Evolutionary conservation across 176 grass and related monocot genomes (phyloP).

Genomic region (Triticum monococcum): DNA sequence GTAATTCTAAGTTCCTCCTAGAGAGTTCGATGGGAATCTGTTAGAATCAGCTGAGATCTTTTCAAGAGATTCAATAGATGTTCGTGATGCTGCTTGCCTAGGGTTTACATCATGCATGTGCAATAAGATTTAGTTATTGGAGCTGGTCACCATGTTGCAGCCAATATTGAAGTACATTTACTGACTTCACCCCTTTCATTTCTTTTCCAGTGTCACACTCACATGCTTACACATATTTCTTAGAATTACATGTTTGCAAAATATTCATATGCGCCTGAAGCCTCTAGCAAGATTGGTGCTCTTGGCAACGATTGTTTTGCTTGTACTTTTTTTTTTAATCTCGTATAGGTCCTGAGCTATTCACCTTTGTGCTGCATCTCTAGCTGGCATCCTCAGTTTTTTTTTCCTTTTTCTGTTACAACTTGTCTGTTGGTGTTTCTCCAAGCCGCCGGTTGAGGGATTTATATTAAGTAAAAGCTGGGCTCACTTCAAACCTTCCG

Average conservation of each 20-base stretch:
- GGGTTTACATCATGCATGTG: background rate
- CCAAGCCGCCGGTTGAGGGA: too few species aligned
- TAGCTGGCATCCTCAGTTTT: too few species aligned
- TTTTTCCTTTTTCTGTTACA: too few species aligned
- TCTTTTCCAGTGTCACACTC: background rate
- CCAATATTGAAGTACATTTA: background rate
- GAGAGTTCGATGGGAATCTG: background rate
- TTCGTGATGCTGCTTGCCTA: background rate
- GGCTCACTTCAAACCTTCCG: too few species aligned
- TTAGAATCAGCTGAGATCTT: background rate
- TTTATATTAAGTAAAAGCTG: too few species aligned
- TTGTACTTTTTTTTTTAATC: too few species aligned
- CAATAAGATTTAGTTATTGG: background rate
- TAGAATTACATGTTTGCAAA: background rate
- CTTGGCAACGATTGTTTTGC: too few species aligned
- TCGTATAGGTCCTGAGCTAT: too few species aligned
- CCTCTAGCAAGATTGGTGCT: too few species aligned
- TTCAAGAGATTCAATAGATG: background rate
- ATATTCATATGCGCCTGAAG: too few species aligned
- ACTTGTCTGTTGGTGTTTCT: too few species aligned
- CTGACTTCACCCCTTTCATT: background rate
- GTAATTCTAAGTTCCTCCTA: background rate
- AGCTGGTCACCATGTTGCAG: background rate
- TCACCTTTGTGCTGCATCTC: too few species aligned
- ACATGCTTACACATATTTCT: background rate